Base-by-base conservation (phyloP, 2,329 filamentous ascomycete species). In the Hypoxylon sp. region DNA sequence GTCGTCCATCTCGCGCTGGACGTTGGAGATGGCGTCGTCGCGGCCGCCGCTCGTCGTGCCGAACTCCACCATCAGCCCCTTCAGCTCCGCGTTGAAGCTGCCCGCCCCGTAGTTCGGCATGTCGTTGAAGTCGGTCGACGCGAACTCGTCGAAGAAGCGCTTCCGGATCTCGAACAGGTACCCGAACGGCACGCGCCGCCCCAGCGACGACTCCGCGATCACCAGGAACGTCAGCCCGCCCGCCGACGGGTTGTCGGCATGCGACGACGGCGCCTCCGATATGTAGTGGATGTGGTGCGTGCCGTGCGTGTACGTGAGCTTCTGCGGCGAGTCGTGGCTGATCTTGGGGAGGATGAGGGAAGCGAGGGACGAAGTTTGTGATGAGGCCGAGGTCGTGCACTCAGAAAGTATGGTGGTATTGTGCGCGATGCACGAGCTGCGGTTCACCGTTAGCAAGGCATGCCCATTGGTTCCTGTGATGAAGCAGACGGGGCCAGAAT, bases 271-370 rank as follows among this genome's bases (percentile, higher is more conserved):
- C 0, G 93, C 89, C 75, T 95, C 91, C 73, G 94, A 87, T 75
- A 98, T 91, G 84, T 97, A 97, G 85, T 99, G 94, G 78, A 98
- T 95, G 83, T 95, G 93, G 78, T 96, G 89, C 63, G 89, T 84
- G 80, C 93, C 91, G 79, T 97, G 93, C 41, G 93, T 96, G 82
- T 97, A 97, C 56, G 94, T 98, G 69, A 97, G 87, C 80, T 97
- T 97, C 75, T 97, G 89, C 0, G 93, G 85, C 28, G 85, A 82
- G 68, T 84, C 80, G 81, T 99, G 95, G 58, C 86, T 85, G 83
- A 99, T 97, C 79, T 97, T 97, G 61, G 96, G 95, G 46, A 99
- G 92, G 81, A 99, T 93, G 72, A 97, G 84, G 46, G 93, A 95
- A 70, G 94, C 93, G 72, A 98, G 91, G 11, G 91, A 93, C 4